phyloP scores from a whole-genome alignment of 129 eudicot genomes.

The Logfia minima region DNA sequence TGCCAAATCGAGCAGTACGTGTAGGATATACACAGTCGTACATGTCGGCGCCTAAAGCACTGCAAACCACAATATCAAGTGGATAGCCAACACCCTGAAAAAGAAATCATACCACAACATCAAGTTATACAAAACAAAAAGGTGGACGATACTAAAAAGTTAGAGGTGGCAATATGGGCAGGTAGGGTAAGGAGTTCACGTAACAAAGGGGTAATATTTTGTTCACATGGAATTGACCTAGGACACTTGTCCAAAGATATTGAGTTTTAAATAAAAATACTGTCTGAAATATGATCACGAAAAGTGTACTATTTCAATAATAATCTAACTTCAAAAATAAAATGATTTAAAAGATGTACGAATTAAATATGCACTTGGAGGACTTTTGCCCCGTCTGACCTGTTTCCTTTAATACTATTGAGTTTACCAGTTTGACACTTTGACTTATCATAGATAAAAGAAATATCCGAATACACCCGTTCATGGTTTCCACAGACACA shows the following conservation, averaged over 20 bases:
- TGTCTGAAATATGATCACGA: not conserved
- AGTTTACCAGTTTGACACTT: not conserved
- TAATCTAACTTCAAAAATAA: not conserved
- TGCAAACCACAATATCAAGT: constrained; percentile 95
- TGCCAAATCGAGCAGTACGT: constrained; percentile 97
- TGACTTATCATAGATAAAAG: not conserved
- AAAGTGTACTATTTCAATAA: not conserved
- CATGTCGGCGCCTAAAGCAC: constrained; percentile 98
- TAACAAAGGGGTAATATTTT: not conserved
- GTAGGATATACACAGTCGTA: constrained; percentile 96
- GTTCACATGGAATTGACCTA: not conserved
- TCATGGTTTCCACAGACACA: not conserved
- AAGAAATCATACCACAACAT: constrained; percentile 13
- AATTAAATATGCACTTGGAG: not conserved
- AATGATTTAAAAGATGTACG: not conserved
- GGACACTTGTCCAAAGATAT: not conserved
- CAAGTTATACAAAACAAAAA: not conserved
- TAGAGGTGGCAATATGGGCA: not conserved
- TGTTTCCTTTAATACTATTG: too few species aligned
- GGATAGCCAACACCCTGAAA: constrained; percentile 95
- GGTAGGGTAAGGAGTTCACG: not conserved
- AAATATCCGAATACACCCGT: not conserved
- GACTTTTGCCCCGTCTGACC: not conserved
- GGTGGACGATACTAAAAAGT: not conserved
- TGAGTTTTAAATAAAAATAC: not conserved